Conservation (phyloP, 164 flowering plant genomes). For the Akebia trifoliata region DNA sequence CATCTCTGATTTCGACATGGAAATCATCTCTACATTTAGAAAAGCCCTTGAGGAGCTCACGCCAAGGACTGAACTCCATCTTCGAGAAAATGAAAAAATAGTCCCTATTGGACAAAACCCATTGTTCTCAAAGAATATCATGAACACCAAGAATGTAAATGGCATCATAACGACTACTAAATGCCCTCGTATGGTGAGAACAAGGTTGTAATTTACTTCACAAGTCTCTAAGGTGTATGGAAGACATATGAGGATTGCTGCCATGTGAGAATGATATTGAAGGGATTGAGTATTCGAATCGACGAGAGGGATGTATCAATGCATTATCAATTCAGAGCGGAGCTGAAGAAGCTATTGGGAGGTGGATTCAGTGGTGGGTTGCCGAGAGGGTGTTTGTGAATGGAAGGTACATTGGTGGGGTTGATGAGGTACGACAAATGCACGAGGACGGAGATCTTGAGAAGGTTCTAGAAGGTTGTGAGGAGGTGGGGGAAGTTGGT, state of each 20-base stretch:
- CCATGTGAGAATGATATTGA: conserved; percentile 54
- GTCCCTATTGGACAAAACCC: conserved; percentile 1
- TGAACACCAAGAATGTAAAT: conserved; percentile 1
- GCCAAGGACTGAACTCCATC: conserved; percentile 30
- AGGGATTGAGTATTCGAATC: conserved; percentile 47
- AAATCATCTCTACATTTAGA: conserved; percentile 46
- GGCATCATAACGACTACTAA: conserved; percentile 11
- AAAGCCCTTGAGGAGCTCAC: conserved; percentile 51
- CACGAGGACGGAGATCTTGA: conserved; percentile 77
- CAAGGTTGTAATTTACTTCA: conserved; percentile 64
- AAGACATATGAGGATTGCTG: conserved; percentile 92
- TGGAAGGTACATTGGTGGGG: conserved; percentile 64
- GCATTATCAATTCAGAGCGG: conserved; percentile 80
- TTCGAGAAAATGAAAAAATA: conserved; percentile 12
- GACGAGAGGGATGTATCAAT: conserved; percentile 95
- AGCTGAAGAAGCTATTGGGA: conserved; percentile 54
- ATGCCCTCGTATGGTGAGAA: conserved; percentile 31
- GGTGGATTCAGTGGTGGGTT: conserved; percentile 32
- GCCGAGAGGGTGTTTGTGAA: conserved; percentile 77
- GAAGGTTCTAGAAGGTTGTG: conserved; percentile 50
- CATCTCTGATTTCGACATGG: conserved; percentile 53
- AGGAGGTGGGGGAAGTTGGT: conserved; percentile 34
- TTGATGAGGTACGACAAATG: conserved; percentile 58
- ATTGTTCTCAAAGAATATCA: neutral
- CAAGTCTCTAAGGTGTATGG: conserved; percentile 83